Percentiles rank a stretch among this genome's conserved stretches.
Conservation (phyloP, 2,329 filamentous ascomycete species). For the Ophiostoma fasciatum region DNA sequence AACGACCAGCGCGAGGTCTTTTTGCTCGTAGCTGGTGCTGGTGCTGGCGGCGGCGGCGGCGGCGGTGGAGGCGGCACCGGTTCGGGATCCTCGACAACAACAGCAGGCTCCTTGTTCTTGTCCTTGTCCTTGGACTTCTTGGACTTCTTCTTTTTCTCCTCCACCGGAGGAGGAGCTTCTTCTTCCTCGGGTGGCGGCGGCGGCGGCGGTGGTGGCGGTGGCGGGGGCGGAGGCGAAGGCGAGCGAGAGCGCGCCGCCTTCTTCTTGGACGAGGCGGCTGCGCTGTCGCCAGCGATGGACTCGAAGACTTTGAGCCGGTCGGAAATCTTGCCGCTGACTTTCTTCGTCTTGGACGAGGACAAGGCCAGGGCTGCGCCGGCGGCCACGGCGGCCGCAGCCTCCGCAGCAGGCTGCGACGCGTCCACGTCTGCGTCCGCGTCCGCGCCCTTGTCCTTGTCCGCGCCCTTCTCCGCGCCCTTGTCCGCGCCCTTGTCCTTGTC, state of each 20-base stretch:
- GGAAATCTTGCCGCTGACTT: slow-evolving; percentile 37
- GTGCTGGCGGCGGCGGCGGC: not conserved
- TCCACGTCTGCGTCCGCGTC: not conserved
- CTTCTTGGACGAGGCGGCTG: slow-evolving; percentile 7
- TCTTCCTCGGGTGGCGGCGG: no score
- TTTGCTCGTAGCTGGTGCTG: slow-evolving; percentile 3
- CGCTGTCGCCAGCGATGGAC: slow-evolving; percentile 22
- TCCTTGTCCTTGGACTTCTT: slow-evolving; percentile 12
- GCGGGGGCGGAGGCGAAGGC: slow-evolving; percentile 6
- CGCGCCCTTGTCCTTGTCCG: not conserved
- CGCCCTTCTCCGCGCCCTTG: slow-evolving; percentile 1
- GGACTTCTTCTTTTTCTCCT: slow-evolving; percentile 15
- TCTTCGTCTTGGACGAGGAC: slow-evolving; percentile 24
- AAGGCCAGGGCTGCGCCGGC: not conserved
- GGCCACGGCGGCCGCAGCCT: not conserved
- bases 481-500: slow-evolving; percentile 5
- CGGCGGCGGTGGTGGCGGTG: slow-evolving; percentile 25
- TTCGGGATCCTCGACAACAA: slow-evolving; percentile 3
- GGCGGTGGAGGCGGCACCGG: slow-evolving; percentile 2
- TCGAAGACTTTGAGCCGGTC: slow-evolving; percentile 44
- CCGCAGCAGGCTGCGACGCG: no score
- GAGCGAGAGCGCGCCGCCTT: no score
- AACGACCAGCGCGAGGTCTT: slow-evolving; percentile 11
- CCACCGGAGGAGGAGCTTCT: slow-evolving; percentile 22
- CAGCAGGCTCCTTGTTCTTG: slow-evolving; percentile 21